Conservation (phyloP, 345 rosid genomes). For the Brassica carinata region DNA sequence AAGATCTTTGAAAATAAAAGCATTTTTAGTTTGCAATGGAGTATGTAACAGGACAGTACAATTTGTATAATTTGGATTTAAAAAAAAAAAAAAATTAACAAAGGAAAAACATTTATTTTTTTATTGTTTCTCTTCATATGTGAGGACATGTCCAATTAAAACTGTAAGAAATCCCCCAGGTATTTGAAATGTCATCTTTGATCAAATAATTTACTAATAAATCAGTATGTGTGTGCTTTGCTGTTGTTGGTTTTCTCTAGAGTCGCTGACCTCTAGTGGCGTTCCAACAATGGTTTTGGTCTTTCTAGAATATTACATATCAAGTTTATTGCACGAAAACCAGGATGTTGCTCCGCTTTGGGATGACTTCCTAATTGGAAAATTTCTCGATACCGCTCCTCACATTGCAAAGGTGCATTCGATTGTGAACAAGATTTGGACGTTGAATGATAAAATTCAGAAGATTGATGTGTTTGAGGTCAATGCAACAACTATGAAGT, state of each 20-base stretch:
- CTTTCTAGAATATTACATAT: not conserved
- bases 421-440: no score
- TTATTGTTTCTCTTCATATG: not conserved
- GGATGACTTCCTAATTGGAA: no score
- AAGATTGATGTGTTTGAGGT: no score
- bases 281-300: not conserved
- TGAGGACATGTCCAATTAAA: not conserved
- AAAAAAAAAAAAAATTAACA: not conserved
- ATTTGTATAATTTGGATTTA: not conserved
- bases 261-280: not conserved
- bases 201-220: not conserved
- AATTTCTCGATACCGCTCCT: no score
- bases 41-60: not conserved
- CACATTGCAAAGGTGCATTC: no score
- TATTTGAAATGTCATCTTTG: not conserved
- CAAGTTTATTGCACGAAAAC: not conserved
- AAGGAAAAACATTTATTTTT: not conserved
- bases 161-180: not conserved
- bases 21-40: not conserved
- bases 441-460: no score
- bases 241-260: not conserved
- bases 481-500: no score
- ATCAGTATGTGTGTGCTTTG: not conserved
- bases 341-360: no score
- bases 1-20: not conserved